Conservation (phyloP, 2,329 filamentous ascomycete genomes). For the Sordariomycetes sp. region DNA sequence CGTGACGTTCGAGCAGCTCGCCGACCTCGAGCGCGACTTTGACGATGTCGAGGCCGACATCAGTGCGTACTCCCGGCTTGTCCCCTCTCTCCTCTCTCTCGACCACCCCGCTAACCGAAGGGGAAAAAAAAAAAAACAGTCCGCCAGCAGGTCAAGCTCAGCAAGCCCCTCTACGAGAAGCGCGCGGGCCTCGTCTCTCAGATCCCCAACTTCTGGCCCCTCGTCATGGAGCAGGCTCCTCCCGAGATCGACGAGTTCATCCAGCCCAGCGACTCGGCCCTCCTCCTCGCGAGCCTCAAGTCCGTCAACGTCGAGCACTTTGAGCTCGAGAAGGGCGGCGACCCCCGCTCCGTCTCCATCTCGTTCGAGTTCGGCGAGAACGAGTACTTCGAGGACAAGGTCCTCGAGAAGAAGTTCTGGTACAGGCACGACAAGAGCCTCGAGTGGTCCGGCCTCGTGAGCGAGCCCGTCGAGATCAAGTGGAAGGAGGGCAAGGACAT, state of each 20-base stretch:
- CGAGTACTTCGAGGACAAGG: slow-evolving; percentile 64
- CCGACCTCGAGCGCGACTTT: slow-evolving; percentile 71
- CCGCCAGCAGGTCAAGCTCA: slow-evolving; percentile 57
- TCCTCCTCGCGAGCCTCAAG: slow-evolving; percentile 57
- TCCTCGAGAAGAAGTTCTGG: slow-evolving; percentile 86
- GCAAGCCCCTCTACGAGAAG: slow-evolving; percentile 60
- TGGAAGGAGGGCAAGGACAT: slow-evolving; percentile 83
- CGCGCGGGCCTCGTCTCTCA: slow-evolving; percentile 56
- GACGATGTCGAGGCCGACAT: slow-evolving; percentile 73
- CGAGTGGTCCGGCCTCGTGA: slow-evolving; percentile 66
- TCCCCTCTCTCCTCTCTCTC: not conserved
- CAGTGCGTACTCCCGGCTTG: slow-evolving; percentile 37
- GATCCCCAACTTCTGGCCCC: slow-evolving; percentile 87
- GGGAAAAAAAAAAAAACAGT: slow-evolving; percentile 30
- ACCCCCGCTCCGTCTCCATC: slow-evolving; percentile 69
- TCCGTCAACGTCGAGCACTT: slow-evolving; percentile 66
- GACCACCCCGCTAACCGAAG: not conserved
- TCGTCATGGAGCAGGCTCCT: slow-evolving; percentile 80
- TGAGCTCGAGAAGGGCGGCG: slow-evolving; percentile 57
- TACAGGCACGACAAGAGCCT: slow-evolving; percentile 56
- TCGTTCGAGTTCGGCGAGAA: slow-evolving; percentile 71
- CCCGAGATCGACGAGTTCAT: slow-evolving; percentile 81
- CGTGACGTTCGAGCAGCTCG: slow-evolving; percentile 63
- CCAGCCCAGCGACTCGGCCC: slow-evolving; percentile 61
- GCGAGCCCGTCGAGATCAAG: slow-evolving; percentile 74